Evolutionary conservation across 23 red algal species (phyloP).

Genomic region (Chondrus crispus): DNA sequence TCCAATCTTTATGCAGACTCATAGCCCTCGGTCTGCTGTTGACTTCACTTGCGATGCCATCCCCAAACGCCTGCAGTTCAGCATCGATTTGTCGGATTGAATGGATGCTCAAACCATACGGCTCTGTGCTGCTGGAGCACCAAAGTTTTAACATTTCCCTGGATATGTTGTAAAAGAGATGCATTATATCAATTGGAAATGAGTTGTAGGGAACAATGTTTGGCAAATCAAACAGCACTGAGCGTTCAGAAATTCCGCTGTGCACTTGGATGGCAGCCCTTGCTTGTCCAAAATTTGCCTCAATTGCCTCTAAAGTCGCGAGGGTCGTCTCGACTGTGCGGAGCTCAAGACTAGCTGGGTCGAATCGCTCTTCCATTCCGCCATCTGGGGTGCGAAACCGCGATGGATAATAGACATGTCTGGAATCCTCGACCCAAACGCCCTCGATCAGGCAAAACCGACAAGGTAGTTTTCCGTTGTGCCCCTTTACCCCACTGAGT

Average conservation of each 20-base stretch:
- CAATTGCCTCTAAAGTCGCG: not conserved
- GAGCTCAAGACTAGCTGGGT: not conserved
- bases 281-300: not conserved
- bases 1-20: not conserved
- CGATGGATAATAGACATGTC: not conserved
- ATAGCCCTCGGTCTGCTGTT: not conserved
- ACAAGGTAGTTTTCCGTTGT: not conserved
- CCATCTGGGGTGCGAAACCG: not conserved
- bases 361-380: not conserved
- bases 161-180: not conserved
- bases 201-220: not conserved
- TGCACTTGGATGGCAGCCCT: not conserved
- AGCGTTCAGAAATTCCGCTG: not conserved
- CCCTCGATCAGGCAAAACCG: not conserved
- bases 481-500: not conserved
- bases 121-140: not conserved
- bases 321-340: not conserved
- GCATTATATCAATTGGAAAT: slow-evolving; percentile 15
- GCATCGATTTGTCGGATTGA: not conserved
- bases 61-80: not conserved
- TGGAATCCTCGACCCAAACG: not conserved
- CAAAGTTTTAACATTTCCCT: not conserved
- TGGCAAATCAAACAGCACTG: not conserved
- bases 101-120: not conserved
- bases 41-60: not conserved